phyloP scores from a whole-genome alignment of 2,329 filamentous ascomycete species.

The Penicillium sp. region DNA sequence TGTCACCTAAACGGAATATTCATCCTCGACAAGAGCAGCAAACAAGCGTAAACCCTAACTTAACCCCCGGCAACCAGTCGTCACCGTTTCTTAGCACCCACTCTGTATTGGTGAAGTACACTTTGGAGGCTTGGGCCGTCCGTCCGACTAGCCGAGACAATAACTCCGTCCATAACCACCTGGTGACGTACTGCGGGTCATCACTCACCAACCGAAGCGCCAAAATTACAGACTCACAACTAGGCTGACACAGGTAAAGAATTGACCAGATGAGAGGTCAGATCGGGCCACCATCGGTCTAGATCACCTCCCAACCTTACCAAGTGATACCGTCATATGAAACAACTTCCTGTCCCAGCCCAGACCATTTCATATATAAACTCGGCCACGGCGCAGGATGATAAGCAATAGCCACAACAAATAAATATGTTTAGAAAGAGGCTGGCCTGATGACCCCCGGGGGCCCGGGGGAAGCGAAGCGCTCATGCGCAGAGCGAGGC shows the following conservation, averaged over 20 bases:
- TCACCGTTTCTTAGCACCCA: too few species aligned
- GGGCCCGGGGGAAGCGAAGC: not conserved
- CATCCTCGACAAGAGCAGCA: too few species aligned
- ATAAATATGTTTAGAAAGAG: not conserved
- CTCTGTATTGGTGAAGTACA: too few species aligned
- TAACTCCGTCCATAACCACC: too few species aligned
- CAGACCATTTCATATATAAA: not conserved
- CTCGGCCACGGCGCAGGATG: not conserved
- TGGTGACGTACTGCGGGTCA: too few species aligned
- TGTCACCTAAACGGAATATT: too few species aligned
- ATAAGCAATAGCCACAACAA: not conserved
- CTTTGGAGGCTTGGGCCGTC: too few species aligned
- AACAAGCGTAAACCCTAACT: too few species aligned
- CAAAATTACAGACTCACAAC: not conserved
- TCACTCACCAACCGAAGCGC: too few species aligned
- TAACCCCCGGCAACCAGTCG: too few species aligned
- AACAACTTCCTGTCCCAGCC: not conserved
- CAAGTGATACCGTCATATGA: not conserved
- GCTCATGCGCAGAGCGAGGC: conserved; percentile 11
- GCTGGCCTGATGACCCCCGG: not conserved
- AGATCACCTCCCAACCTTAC: not conserved
- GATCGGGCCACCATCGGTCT: not conserved
- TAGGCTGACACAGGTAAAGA: too few species aligned
- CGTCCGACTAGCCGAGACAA: too few species aligned
- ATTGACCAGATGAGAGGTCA: not conserved